Evolutionary conservation across 2,329 filamentous ascomycete species (phyloP).

Genomic region (Acrocalymma vagum): DNA sequence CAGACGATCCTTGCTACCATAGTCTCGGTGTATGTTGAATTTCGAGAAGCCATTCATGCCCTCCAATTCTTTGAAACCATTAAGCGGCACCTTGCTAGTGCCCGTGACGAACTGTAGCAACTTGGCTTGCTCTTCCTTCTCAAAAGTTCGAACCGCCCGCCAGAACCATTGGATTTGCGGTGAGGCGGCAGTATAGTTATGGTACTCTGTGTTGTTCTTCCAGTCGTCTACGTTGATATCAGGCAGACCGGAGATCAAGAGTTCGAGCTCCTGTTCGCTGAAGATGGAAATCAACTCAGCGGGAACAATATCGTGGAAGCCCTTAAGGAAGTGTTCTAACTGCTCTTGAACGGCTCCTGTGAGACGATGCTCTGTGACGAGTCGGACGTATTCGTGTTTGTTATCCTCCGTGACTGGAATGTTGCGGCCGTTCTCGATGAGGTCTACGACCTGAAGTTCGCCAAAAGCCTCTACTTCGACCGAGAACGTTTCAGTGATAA

Average conservation of each 20-base stretch:
- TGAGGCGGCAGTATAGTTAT: constrained; percentile 94
- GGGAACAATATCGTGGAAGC: constrained; percentile 98
- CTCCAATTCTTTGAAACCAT: constrained; percentile 98
- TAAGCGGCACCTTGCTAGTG: constrained; percentile 96
- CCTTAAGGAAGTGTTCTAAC: constrained; percentile 89
- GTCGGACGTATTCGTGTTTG: constrained; percentile 95
- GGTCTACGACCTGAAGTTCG: constrained; percentile 84
- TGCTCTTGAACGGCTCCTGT: constrained; percentile 93
- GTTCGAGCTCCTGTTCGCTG: constrained; percentile 96
- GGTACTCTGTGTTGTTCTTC: constrained; percentile 99
- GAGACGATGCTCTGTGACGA: constrained; percentile 93
- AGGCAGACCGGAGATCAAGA: constrained; percentile 94
- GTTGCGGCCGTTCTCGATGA: constrained; percentile 87
- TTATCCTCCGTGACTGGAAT: constrained; percentile 96
- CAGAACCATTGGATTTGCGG: constrained; percentile 99
- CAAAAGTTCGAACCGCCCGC: constrained; percentile 95
- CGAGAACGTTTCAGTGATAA: constrained; percentile 96
- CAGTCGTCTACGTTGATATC: constrained; percentile 99
- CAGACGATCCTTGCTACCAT: constrained; percentile 93
- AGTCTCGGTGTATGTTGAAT: constrained; percentile 99
- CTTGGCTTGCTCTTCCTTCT: constrained; percentile 98
- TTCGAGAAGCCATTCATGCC: constrained; percentile 98
- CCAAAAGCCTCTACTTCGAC: constrained; percentile 95
- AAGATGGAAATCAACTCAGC: constrained; percentile 95
- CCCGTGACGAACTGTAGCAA: constrained; percentile 97